These are phyloP conservation scores for Lasiodiplodia sp. DNA, from an alignment of 2,329 filamentous ascomycete genomes.

Conservation along the genomic window DNA sequence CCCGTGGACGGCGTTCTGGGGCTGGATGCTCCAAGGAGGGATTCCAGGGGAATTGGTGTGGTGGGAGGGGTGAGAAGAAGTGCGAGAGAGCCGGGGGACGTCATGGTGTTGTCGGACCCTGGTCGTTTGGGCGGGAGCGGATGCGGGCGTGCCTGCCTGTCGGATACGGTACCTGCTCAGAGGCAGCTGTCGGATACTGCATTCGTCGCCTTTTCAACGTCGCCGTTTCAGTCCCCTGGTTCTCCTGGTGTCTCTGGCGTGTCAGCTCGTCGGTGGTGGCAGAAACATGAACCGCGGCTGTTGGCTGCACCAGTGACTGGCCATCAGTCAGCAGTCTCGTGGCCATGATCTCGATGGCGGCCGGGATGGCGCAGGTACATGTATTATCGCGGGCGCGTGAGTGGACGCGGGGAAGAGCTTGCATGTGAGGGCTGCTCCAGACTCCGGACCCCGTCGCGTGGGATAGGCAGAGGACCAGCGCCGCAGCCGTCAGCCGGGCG, in stretches of 20 bases:
- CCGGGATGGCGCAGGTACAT: constrained; percentile 24
- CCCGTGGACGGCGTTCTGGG: constrained; percentile 3
- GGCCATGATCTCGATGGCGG: neutral
- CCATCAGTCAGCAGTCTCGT: neutral
- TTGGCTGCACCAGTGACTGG: neutral
- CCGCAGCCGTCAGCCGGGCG: constrained; percentile 1
- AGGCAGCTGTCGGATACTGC: constrained; percentile 12
- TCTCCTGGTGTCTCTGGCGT: neutral
- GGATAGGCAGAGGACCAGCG: neutral
- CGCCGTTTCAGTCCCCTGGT: neutral
- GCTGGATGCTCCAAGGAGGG: neutral
- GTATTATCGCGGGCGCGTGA: constrained; percentile 1
- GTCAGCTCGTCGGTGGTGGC: neutral
- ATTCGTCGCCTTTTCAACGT: neutral
- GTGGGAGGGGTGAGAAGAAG: neutral
- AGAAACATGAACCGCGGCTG: no score
- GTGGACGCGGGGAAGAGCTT: neutral
- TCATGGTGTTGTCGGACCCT: constrained; percentile 14
- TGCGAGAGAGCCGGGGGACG: neutral
- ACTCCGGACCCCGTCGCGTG: neutral
- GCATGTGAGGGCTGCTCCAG: constrained; percentile 5
- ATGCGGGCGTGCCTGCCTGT: constrained; percentile 7
- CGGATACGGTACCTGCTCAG: neutral
- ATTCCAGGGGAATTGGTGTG: neutral
- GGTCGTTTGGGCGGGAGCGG: neutral